Percentiles rank a stretch among this genome's conserved stretches.
Conservation (phyloP, 495 filamentous ascomycete species). For the Podospora comata region DNA sequence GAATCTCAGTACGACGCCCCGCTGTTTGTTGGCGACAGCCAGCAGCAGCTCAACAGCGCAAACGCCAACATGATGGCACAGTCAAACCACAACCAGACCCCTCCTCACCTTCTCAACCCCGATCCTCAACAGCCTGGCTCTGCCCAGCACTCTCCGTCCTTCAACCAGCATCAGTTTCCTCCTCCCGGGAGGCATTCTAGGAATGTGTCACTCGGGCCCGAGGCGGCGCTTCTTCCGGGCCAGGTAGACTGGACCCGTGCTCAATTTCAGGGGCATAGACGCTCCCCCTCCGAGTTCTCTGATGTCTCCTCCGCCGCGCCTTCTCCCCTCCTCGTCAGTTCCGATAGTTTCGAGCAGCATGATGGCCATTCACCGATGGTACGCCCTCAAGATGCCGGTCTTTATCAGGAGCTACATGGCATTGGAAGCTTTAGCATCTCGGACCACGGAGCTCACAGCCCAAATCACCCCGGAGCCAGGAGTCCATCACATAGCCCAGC, state of each 20-base stretch:
- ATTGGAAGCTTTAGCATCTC: constrained; percentile 80
- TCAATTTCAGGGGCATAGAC: constrained; percentile 73
- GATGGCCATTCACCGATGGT: constrained; percentile 80
- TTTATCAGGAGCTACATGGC: constrained; percentile 75
- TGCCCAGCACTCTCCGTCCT: constrained; percentile 54
- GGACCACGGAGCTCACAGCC: constrained; percentile 58
- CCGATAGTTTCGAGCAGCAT: constrained; percentile 72
- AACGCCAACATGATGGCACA: constrained; percentile 69
- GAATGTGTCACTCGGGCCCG: constrained; percentile 75
- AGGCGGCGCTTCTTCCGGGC: constrained; percentile 65
- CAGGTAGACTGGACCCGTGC: constrained; percentile 68
- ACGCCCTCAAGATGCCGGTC: constrained; percentile 62
- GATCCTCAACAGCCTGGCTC: constrained; percentile 51
- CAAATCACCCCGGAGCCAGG: constrained; percentile 52
- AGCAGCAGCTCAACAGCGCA: constrained; percentile 54
- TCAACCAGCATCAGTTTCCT: constrained; percentile 56
- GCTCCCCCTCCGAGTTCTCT: constrained; percentile 86
- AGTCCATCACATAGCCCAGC: constrained; percentile 84
- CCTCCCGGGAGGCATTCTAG: constrained; percentile 63
- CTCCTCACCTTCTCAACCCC: constrained; percentile 67
- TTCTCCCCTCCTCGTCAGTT: constrained; percentile 75
- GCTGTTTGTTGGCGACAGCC: constrained; percentile 47
- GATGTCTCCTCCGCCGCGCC: constrained; percentile 75
- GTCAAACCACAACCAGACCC: constrained; percentile 55
- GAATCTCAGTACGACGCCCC: constrained; percentile 49